phyloP scores from a whole-genome alignment of 2,329 filamentous ascomycete species.

The Aaosphaeria arxii region DNA sequence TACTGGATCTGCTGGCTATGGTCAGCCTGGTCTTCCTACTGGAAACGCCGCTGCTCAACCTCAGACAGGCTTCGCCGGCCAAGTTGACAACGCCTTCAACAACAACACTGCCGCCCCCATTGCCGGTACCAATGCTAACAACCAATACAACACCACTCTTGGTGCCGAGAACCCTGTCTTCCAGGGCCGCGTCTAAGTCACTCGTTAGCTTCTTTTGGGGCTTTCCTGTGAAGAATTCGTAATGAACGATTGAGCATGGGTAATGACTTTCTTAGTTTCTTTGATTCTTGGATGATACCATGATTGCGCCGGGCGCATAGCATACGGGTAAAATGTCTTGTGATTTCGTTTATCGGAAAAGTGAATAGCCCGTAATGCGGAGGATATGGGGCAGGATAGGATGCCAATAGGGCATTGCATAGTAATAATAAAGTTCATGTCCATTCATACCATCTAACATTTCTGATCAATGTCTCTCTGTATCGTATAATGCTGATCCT shows the following conservation, averaged over 20 bases:
- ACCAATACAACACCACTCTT: conserved; percentile 37
- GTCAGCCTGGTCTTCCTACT: background rate
- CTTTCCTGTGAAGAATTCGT: background rate
- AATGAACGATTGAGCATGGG: conserved; percentile 3
- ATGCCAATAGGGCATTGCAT: too few species aligned
- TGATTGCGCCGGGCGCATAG: conserved; percentile 15
- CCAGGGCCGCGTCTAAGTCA: conserved; percentile 31
- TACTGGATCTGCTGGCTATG: conserved; percentile 4
- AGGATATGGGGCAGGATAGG: background rate
- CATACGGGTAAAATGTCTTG: conserved; percentile 13
- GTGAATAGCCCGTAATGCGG: background rate
- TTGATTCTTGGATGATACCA: conserved; percentile 28
- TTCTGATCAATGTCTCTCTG: too few species aligned
- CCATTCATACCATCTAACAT: too few species aligned
- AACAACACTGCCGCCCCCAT: background rate
- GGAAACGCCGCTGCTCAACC: conserved; percentile 3
- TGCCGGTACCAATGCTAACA: background rate
- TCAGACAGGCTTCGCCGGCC: conserved; percentile 36
- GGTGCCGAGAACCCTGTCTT: conserved; percentile 44
- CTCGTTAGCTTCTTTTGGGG: too few species aligned
- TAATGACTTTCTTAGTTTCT: conserved; percentile 11
- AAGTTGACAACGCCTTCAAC: conserved; percentile 45
- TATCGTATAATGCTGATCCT: background rate
- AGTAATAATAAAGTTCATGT: too few species aligned
- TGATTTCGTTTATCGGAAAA: background rate